phyloP scores from a whole-genome alignment of 31 red algal species.

The Endocladia muricata region DNA sequence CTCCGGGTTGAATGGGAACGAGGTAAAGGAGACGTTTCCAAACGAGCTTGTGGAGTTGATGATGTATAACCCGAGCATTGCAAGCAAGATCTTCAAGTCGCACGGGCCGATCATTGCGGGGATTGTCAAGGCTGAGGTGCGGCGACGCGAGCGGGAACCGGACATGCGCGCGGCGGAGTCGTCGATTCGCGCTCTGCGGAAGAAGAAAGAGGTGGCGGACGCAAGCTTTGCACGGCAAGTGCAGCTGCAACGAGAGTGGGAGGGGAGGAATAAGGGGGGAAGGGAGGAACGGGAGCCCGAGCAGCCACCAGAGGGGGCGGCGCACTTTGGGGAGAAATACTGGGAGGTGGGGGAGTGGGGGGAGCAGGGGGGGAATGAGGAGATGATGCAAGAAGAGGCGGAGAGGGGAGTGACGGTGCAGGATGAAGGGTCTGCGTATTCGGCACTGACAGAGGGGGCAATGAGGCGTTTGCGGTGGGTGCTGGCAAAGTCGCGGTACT shows the following conservation, averaged over 20 bases:
- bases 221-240: neutral
- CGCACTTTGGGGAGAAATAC: neutral
- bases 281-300: neutral
- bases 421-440: slow-evolving; percentile 37
- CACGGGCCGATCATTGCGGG: neutral
- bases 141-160: neutral
- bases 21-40: neutral
- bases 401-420: slow-evolving; percentile 11
- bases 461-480: slow-evolving; percentile 10
- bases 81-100: neutral
- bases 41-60: neutral
- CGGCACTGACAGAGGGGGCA: slow-evolving; percentile 27
- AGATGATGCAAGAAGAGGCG: neutral
- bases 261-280: neutral
- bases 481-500: neutral
- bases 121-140: neutral
- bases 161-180: neutral
- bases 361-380: neutral
- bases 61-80: neutral
- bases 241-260: neutral
- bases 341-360: slow-evolving; percentile 3
- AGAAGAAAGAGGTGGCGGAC: neutral
- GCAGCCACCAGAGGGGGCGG: neutral
- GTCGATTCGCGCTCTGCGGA: neutral
- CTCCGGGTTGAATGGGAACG: neutral